phyloP scores from a whole-genome alignment of 805 yeast genomes.

The Barnettozyma botsteinii region DNA sequence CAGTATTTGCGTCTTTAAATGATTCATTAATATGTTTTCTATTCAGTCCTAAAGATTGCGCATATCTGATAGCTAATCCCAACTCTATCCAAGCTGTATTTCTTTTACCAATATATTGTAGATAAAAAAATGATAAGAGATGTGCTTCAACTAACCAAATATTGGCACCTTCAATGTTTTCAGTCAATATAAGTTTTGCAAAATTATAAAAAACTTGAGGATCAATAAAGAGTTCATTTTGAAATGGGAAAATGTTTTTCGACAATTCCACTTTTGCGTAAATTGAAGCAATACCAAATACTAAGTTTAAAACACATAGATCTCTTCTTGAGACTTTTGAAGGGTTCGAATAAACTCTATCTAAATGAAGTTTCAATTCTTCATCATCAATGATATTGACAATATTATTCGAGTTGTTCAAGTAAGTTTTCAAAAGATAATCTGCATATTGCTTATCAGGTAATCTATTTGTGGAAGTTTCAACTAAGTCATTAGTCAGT shows the following conservation, averaged over 20 bases:
- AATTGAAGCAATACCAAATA: constrained; percentile 37
- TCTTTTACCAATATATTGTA: constrained; percentile 35
- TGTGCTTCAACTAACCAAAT: constrained; percentile 39
- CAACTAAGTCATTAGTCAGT: neutral
- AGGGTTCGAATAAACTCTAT: constrained; percentile 29
- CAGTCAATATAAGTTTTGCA: constrained; percentile 29
- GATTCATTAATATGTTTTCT: constrained; percentile 34
- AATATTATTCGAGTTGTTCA: constrained; percentile 35
- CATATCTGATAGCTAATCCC: constrained; percentile 37
- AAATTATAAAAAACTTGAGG: constrained; percentile 32
- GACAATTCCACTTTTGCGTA: constrained; percentile 29
- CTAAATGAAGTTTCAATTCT: constrained; percentile 26
- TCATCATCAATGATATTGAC: constrained; percentile 35
- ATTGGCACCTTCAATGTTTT: constrained; percentile 33
- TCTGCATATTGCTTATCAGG: constrained; percentile 29
- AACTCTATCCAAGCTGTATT: constrained; percentile 39
- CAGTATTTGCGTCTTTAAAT: constrained; percentile 25
- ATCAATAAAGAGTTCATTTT: constrained; percentile 19
- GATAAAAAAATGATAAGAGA: constrained; percentile 34
- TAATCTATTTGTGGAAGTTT: constrained; percentile 20
- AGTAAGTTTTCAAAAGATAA: constrained; percentile 29
- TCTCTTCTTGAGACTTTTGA: constrained; percentile 22
- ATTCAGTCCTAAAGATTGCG: constrained; percentile 38
- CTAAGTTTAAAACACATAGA: constrained; percentile 33
- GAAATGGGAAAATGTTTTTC: constrained; percentile 23